phyloP scores from a whole-genome alignment of 129 eudicot genomes.

The Dittrichia graveolens region DNA sequence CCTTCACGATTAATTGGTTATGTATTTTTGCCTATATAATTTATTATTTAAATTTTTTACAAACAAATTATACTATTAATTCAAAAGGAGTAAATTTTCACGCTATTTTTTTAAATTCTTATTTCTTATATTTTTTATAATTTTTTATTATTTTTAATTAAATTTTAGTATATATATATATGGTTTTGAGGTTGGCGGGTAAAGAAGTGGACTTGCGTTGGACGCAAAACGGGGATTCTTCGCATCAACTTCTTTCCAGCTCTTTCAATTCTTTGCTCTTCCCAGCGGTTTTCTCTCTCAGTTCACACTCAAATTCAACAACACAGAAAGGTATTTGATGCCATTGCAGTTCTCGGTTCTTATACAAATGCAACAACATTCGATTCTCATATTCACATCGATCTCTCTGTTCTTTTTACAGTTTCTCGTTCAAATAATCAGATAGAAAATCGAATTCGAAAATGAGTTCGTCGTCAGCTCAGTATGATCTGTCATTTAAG shows the following conservation, averaged over 20 bases:
- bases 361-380: slow-evolving; percentile 17
- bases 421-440: not conserved
- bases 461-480: slow-evolving; percentile 50
- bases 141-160: too few species aligned
- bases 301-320: slow-evolving; percentile 1
- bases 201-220: not conserved
- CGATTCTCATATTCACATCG: not conserved
- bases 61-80: too few species aligned
- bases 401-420: not conserved
- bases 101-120: too few species aligned
- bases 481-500: slow-evolving; percentile 77
- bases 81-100: too few species aligned
- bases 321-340: slow-evolving; percentile 4
- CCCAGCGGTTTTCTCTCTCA: slow-evolving; percentile 11
- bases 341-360: not conserved
- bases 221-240: slow-evolving; percentile 15
- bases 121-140: too few species aligned
- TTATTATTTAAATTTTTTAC: too few species aligned
- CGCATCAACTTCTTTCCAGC: not conserved
- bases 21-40: too few species aligned
- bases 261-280: not conserved
- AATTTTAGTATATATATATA: too few species aligned
- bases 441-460: not conserved
- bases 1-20: too few species aligned
- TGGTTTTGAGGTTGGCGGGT: not conserved